These are phyloP conservation scores for Tephrocybe sp. DNA, from an alignment of 768 basidiomycete genomes.

Conservation along the genomic window DNA sequence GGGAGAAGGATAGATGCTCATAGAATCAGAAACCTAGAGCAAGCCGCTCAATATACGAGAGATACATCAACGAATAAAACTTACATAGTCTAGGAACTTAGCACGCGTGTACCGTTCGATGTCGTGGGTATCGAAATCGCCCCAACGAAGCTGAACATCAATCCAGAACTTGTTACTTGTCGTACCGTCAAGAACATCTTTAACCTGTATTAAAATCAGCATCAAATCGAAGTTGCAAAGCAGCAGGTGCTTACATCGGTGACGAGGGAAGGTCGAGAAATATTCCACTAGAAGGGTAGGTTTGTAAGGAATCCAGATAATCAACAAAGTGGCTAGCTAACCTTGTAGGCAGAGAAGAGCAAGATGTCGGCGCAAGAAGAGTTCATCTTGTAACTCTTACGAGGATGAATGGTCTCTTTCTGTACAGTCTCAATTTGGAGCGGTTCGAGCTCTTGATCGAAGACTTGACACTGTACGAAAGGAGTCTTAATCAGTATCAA, in stretches of 20 bases:
- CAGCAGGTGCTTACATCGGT: constrained; percentile 67
- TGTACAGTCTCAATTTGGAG: constrained; percentile 99
- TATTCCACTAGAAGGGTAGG: constrained; percentile 81
- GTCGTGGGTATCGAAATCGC: constrained; percentile 98
- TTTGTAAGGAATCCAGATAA: constrained; percentile 15
- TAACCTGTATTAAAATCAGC: constrained; percentile 50
- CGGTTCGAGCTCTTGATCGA: constrained; percentile 98
- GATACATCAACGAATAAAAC: constrained; percentile 19
- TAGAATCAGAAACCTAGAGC: constrained; percentile 83
- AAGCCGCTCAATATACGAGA: background rate
- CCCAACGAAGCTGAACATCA: constrained; percentile 93
- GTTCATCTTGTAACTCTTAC: constrained; percentile 99
- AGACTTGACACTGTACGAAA: constrained; percentile 80
- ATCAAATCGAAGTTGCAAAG: background rate
- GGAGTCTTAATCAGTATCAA: background rate
- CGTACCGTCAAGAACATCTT: constrained; percentile 96
- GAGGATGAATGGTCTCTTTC: constrained; percentile 99
- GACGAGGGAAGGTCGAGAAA: constrained; percentile 91
- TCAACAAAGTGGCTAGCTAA: constrained; percentile 18
- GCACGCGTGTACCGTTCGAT: constrained; percentile 98
- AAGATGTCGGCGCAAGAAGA: constrained; percentile 99
- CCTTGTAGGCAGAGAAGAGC: constrained; percentile 93
- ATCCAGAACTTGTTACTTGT: constrained; percentile 99
- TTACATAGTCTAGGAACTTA: constrained; percentile 96
- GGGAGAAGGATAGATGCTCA: constrained; percentile 99